A percentile compares a stretch with the other conserved stretches of the same genome.
Evolutionary conservation across 1,139 yeast genomes (phyloP).

Genomic region (Meyerozyma guilliermondii): DNA sequence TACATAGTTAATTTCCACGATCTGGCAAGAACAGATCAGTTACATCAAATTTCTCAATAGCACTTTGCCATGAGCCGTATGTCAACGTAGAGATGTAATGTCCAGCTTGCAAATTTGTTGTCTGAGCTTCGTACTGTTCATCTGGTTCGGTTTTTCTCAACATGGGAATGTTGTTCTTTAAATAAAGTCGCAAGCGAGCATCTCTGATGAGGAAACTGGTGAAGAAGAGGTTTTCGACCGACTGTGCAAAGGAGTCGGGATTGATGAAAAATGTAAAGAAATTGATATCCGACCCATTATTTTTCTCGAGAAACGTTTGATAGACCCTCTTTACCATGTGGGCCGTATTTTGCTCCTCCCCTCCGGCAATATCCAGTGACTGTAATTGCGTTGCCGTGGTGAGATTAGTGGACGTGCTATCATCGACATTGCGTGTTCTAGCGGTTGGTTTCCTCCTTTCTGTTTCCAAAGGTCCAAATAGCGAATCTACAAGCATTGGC

Average conservation of each 20-base stretch:
- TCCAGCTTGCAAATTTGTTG: slow-evolving; percentile 18
- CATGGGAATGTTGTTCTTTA: slow-evolving; percentile 35
- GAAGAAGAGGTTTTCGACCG: slow-evolving; percentile 80
- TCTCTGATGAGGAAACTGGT: slow-evolving; percentile 76
- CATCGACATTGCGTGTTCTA: slow-evolving; percentile 36
- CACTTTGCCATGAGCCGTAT: slow-evolving; percentile 54
- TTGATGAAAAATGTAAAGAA: slow-evolving; percentile 66
- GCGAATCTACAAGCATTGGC: slow-evolving; percentile 52
- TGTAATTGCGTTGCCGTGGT: slow-evolving; percentile 54
- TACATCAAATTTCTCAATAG: slow-evolving; percentile 48
- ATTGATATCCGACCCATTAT: slow-evolving; percentile 35
- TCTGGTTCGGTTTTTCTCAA: slow-evolving; percentile 16
- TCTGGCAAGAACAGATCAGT: slow-evolving; percentile 50
- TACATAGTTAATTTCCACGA: slow-evolving; percentile 14
- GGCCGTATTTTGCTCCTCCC: slow-evolving; percentile 54
- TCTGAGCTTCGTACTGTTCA: slow-evolving; percentile 13
- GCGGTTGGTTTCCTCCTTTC: slow-evolving; percentile 44
- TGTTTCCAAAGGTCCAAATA: slow-evolving; percentile 69
- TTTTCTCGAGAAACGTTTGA: slow-evolving; percentile 27
- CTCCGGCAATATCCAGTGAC: slow-evolving; percentile 45
- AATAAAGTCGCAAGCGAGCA: slow-evolving; percentile 51
- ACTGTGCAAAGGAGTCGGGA: slow-evolving; percentile 71
- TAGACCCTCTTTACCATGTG: slow-evolving; percentile 51
- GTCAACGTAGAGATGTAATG: slow-evolving; percentile 75
- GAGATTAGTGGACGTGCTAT: slow-evolving; percentile 28